A percentile compares a stretch with the other conserved stretches of the same genome.
Conservation (phyloP, 768 basidiomycete species). For the Infundibulicybe gibba region DNA sequence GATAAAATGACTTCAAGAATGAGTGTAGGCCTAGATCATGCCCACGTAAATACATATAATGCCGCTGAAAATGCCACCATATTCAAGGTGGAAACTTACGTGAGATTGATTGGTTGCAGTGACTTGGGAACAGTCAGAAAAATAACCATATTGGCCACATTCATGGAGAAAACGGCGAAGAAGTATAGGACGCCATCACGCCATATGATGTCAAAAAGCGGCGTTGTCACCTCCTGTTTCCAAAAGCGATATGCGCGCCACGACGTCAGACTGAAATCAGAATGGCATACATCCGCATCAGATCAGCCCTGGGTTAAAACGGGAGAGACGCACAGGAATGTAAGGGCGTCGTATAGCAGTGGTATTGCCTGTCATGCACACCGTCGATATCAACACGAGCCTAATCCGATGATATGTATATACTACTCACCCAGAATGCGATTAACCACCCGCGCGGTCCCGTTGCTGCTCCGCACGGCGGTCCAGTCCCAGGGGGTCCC, state of each 20-base stretch:
- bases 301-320: too few relatives aligned
- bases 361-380: too few relatives aligned
- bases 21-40: slow-evolving; percentile 9
- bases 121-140: slow-evolving; percentile 6
- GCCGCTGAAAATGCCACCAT: too few relatives aligned
- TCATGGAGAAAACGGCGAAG: slow-evolving; percentile 15
- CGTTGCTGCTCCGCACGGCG: slow-evolving; percentile 12
- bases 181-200: slow-evolving; percentile 16
- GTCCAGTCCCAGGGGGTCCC: slow-evolving; percentile 5
- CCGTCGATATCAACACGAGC: slow-evolving; percentile 6
- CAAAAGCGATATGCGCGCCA: too few relatives aligned
- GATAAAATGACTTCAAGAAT: slow-evolving; percentile 11
- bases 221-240: too few relatives aligned
- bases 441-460: slow-evolving; percentile 13
- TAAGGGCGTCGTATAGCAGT: too few relatives aligned
- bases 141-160: slow-evolving; percentile 11
- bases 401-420: too few relatives aligned
- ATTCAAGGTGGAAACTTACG: slow-evolving; percentile 3
- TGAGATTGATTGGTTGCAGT: slow-evolving; percentile 11
- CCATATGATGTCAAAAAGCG: too few relatives aligned
- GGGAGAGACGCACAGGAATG: too few relatives aligned
- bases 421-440: slow-evolving; percentile 13
- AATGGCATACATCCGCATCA: neutral
- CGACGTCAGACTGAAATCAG: neutral
- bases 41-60: neutral